Percentiles rank a stretch among this genome's conserved stretches.
phyloP scores from a whole-genome alignment of 164 flowering plant species.

The Nymphaea thermarum region DNA sequence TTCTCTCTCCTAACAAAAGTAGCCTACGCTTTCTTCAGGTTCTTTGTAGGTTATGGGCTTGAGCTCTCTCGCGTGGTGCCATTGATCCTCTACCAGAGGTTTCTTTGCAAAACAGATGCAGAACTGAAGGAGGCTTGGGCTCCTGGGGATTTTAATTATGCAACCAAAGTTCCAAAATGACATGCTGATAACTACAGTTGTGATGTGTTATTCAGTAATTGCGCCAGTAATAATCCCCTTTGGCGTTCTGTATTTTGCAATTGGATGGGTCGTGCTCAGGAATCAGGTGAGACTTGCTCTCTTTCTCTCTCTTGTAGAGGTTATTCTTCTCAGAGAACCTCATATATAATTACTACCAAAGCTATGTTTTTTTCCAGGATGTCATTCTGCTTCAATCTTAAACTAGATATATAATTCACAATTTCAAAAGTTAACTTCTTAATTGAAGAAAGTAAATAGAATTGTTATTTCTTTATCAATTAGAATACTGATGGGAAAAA shows the following conservation, averaged over 20 bases:
- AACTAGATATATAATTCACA: too few species aligned
- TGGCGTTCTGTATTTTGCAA: constrained; percentile 66
- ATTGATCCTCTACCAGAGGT: constrained; percentile 69
- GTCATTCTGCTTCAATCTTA: too few species aligned
- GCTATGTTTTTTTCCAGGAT: too few species aligned
- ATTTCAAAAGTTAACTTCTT: too few species aligned
- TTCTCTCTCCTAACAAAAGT: too few species aligned
- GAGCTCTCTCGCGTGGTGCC: constrained; percentile 84
- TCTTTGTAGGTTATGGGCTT: constrained; percentile 91
- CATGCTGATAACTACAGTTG: constrained; percentile 63
- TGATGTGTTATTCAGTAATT: constrained; percentile 60
- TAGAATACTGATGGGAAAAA: too few species aligned
- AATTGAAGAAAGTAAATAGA: too few species aligned
- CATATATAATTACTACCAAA: too few species aligned
- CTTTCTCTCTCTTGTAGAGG: too few species aligned
- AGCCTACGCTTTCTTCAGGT: constrained; percentile 27
- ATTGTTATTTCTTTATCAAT: too few species aligned
- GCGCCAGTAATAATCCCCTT: constrained; percentile 85
- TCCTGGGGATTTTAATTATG: constrained; percentile 69
- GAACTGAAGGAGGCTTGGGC: constrained; percentile 85
- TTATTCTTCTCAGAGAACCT: too few species aligned
- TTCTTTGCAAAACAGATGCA: constrained; percentile 80
- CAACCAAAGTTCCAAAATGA: constrained; percentile 71
- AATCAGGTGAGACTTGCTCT: constrained; percentile 56
- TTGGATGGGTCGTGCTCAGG: constrained; percentile 88